Base-by-base conservation (phyloP, 495 filamentous ascomycete species). In the Lophium mytilinum region DNA sequence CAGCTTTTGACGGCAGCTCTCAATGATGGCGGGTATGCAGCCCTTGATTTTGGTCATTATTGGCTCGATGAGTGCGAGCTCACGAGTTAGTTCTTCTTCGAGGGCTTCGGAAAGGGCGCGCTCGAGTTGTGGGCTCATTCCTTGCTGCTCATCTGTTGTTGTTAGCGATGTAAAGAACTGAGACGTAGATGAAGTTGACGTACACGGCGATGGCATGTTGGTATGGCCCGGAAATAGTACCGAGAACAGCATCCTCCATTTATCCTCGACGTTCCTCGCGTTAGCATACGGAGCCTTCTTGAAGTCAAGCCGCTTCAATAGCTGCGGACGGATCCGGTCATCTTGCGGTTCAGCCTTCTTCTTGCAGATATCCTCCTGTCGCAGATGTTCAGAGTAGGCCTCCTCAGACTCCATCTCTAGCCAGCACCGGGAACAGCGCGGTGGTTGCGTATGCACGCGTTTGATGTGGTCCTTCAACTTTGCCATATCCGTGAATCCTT, bases 381-480 rank as follows among this genome's bases (percentile, higher is more conserved):
- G 53, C 17, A 49, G 45, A 43, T 57, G 55, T 10, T 18, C 46
- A 2, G n/a, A 9, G 15, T 42, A 43, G 1, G 19, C 35, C 6
- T 57, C 46, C 11, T 50, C 46, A 30, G 55, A 57, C 17, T 37
- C 19, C 55, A 57, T 57, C 10, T 57, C 55, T 34, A 41, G 11
- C 34, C 55, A 42, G 19, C 55, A 57, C 10, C 55, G 46, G 9
- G 15, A 14, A 21, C 55, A 57, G 11, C 43, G 55, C 12, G 43
- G 55, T 9, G 55, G 55, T 36, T 52, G 46, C 9, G 37, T 12
- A 30, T 57, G 55, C 1, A 57, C 55, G 9, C 55, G 12, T 36
- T 57, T 57, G 21, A 57, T 24, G 34, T 57, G 55, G 17, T 41
- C 39, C 39, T 41, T 41, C 17, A 41, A 41, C 39, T 41, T 41